Percentiles rank a stretch among this genome's conserved stretches.
These are phyloP conservation scores for Byssothecium circinans DNA, from an alignment of 2,329 filamentous ascomycete genomes.

Conservation along the genomic window DNA sequence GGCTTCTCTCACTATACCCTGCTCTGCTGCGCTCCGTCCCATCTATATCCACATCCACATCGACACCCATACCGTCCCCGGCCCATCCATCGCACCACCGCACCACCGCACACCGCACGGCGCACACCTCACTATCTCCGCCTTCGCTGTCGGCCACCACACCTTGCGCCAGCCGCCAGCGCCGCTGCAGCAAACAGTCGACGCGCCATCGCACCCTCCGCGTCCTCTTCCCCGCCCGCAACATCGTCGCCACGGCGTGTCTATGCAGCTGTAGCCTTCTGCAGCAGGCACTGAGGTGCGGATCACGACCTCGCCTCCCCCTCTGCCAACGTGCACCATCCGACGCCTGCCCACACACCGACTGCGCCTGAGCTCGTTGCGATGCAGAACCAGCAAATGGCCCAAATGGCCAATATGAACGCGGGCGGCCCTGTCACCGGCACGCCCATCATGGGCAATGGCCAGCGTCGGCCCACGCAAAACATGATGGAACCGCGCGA, in stretches of 20 bases:
- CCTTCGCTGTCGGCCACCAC: too few relatives aligned
- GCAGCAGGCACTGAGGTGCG: conserved; percentile 30
- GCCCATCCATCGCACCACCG: conserved; percentile 8
- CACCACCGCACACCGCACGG: too few relatives aligned
- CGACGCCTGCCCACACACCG: conserved; percentile 9
- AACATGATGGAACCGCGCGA: conserved; percentile 46
- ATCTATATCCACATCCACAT: conserved; percentile 9
- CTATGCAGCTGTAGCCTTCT: conserved; percentile 33
- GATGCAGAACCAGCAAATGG: conserved; percentile 56
- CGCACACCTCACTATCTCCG: too few relatives aligned
- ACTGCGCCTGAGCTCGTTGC: conserved; percentile 21
- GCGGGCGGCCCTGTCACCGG: conserved; percentile 65
- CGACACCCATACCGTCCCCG: conserved; percentile 13
- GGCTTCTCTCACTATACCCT: conserved; percentile 23
- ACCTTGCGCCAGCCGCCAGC: neutral
- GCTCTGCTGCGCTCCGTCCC: conserved; percentile 15
- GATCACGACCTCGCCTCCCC: conserved; percentile 16
- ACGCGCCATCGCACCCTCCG: conserved; percentile 13
- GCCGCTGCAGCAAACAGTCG: conserved; percentile 15
- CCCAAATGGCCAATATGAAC: conserved; percentile 69
- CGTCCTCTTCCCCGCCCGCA: conserved; percentile 13
- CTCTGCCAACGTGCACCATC: conserved; percentile 17
- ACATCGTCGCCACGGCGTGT: conserved; percentile 29
- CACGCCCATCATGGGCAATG: conserved; percentile 68
- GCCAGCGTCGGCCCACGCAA: conserved; percentile 40